phyloP scores from a whole-genome alignment of 2,329 filamentous ascomycete species.

The Aureobasidium zeae region DNA sequence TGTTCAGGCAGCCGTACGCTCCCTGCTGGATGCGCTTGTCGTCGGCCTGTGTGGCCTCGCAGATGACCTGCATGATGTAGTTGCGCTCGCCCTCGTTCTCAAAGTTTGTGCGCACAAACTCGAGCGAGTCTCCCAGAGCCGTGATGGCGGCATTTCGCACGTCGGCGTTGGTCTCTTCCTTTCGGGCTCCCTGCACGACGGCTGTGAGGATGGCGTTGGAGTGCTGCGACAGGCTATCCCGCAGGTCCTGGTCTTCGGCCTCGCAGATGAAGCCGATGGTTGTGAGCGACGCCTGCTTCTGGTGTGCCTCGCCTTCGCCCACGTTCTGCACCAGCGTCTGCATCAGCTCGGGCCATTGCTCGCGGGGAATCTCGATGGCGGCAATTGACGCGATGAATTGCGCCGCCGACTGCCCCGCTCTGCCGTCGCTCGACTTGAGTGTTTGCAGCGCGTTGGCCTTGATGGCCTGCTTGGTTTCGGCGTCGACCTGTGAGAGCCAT shows the following conservation, averaged over 20 bases:
- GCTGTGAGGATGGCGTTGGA: slow-evolving; percentile 97
- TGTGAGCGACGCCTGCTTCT: slow-evolving; percentile 89
- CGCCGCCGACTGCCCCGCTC: slow-evolving; percentile 80
- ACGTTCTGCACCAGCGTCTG: slow-evolving; percentile 82
- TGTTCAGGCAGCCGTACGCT: slow-evolving; percentile 92
- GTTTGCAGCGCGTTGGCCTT: slow-evolving; percentile 88
- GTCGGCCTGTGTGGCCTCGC: slow-evolving; percentile 90
- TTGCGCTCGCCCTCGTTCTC: slow-evolving; percentile 98
- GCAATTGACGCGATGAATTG: slow-evolving; percentile 95
- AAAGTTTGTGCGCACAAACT: slow-evolving; percentile 97
- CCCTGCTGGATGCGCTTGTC: slow-evolving; percentile 90
- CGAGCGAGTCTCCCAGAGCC: slow-evolving; percentile 88
- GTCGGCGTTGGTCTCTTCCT: slow-evolving; percentile 86
- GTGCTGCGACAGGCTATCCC: slow-evolving; percentile 70
- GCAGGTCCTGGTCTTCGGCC: slow-evolving; percentile 78
- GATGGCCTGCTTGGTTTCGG: slow-evolving; percentile 74
- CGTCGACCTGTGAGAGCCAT: slow-evolving; percentile 79
- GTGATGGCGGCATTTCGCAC: slow-evolving; percentile 89
- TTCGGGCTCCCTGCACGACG: slow-evolving; percentile 92
- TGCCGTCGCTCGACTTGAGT: slow-evolving; percentile 65
- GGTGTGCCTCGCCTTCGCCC: slow-evolving; percentile 70
- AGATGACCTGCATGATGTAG: slow-evolving; percentile 99
- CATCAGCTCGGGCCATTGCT: slow-evolving; percentile 93
- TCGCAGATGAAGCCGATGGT: slow-evolving; percentile 99
- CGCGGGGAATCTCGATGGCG: slow-evolving; percentile 82